phyloP scores from a whole-genome alignment of 1,139 yeast genomes.

The Lodderomyces oxycetoniae region DNA sequence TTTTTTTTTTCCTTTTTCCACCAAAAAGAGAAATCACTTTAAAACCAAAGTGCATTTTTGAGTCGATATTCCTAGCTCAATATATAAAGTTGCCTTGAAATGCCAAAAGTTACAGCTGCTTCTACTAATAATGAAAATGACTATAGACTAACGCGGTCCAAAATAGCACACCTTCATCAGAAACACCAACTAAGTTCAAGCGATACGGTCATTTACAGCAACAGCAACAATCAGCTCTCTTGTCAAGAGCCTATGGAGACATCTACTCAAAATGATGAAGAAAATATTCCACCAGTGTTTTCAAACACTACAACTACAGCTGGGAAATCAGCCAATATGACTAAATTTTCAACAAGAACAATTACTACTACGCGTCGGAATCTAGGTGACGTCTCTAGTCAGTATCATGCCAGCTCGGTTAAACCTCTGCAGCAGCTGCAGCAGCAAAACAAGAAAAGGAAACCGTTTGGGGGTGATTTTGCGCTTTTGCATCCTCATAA shows the following conservation, averaged over 20 bases:
- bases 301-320: constrained; percentile 5
- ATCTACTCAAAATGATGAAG: constrained; percentile 3
- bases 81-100: not conserved
- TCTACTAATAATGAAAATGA: constrained; percentile 40
- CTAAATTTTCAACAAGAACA: constrained; percentile 4
- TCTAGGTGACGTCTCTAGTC: constrained; percentile 42
- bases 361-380: constrained; percentile 23
- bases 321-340: constrained; percentile 1
- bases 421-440: constrained; percentile 18
- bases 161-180: constrained; percentile 13
- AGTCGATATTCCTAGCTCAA: not conserved
- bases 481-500: constrained; percentile 20
- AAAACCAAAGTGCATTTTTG: not conserved
- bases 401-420: constrained; percentile 13
- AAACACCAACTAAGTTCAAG: not conserved
- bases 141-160: constrained; percentile 32
- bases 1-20: not conserved
- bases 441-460: constrained; percentile 19
- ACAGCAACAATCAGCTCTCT: constrained; percentile 2
- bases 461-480: constrained; percentile 34
- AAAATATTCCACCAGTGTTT: constrained; percentile 5
- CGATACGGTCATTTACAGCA: not conserved
- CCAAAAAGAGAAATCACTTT: not conserved
- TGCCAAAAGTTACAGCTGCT: constrained; percentile 27
- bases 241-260: constrained; percentile 5